Conservation (phyloP, 306 rosid genomes). For the Prunus padus region DNA sequence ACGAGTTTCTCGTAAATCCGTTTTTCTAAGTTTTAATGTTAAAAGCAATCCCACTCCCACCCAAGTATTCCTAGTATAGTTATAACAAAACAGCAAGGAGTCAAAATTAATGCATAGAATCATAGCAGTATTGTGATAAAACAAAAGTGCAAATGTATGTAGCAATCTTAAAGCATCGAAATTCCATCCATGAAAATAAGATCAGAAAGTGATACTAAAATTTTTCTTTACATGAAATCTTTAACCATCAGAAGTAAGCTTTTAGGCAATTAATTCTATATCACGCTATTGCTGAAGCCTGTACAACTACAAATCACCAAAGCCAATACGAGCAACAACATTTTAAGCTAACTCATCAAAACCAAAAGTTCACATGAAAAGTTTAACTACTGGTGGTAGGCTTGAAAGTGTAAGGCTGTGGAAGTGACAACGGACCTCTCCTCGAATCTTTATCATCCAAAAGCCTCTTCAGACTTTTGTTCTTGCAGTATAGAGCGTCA, state of each 20-base stretch:
- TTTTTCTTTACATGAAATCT: background rate
- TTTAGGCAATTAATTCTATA: background rate
- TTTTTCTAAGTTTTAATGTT: background rate
- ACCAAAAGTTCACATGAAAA: background rate
- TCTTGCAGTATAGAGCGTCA: slow-evolving; percentile 79
- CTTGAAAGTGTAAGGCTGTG: slow-evolving; percentile 67
- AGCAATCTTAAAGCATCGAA: background rate
- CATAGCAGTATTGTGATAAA: background rate
- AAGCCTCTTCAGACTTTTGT: slow-evolving; percentile 70
- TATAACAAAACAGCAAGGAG: background rate
- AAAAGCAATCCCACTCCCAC: background rate
- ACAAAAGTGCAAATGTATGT: background rate
- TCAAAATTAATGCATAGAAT: background rate
- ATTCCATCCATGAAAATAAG: background rate
- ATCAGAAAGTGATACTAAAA: background rate
- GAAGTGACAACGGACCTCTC: slow-evolving; percentile 84
- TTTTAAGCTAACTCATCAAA: slow-evolving; percentile 17
- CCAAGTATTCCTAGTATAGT: background rate
- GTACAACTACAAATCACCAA: slow-evolving; percentile 14
- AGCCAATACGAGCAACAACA: background rate
- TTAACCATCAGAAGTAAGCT: background rate
- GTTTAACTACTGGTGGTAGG: slow-evolving; percentile 28
- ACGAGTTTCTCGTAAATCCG: background rate
- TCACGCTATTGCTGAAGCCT: background rate
- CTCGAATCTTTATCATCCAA: slow-evolving; percentile 80